Base-by-base conservation (phyloP, 768 basidiomycete genomes). In the Lentinula edodes region DNA sequence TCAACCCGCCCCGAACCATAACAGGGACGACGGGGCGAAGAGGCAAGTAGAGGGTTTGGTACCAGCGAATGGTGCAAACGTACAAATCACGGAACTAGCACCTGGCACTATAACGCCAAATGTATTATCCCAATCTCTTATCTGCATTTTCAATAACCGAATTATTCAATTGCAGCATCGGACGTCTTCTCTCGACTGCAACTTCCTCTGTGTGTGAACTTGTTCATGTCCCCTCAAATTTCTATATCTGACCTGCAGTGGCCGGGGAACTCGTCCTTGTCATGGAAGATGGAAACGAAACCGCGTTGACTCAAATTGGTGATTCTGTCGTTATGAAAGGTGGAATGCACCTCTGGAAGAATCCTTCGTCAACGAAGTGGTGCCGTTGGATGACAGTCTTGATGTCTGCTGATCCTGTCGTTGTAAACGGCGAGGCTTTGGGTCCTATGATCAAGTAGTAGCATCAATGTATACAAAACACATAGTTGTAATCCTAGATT, bases 271-370 rank as follows among this genome's bases (percentile, higher is more conserved):
- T 86, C 13, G 69, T 85, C 28, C 73, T 83, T n/a, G 77, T 82
- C 20, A 79, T 79, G 62, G 84, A 84, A 58, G 84, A 85, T 68
- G 85, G 84, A 5, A 73, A 71, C 7, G 82, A 86, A 69, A 81
- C 71, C 18, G 74, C 77, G 53, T 66, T 86, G 54, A 81, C 79
- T 64, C 80, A 79, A 57, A 80, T 83, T 23, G 85, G 84, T 36
- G 84, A 85, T 68, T 74, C 76, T 0, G 80, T 86, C 51, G 72
- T 86, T 38, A 82, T 84, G 70, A 80, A 79, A 61, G 86, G 85
- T 8, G 83, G 80, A 0, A 74, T 84, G 69, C 86, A 87, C 65
- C 82, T 80, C 15, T 88, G 85, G 86, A 79, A 70, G 58, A 87
- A 87, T 69, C 82, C 84, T 9, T 79, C 80, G 0, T 70, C 67